Percentiles rank a stretch among this genome's conserved stretches.
Conservation (phyloP, 495 filamentous ascomycete genomes). For the Thozetella sp. region DNA sequence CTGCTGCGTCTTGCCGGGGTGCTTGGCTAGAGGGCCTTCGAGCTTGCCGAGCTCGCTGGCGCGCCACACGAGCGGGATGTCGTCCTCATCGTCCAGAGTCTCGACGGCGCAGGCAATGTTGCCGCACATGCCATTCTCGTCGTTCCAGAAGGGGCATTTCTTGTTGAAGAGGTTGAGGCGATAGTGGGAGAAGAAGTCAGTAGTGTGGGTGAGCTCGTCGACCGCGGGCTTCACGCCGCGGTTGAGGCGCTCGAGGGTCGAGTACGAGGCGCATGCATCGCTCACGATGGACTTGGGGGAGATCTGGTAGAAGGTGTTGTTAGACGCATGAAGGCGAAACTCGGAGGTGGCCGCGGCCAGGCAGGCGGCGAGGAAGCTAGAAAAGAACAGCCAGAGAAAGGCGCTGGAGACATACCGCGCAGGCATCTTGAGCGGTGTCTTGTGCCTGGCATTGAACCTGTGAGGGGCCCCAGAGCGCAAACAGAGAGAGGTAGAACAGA, state of each 20-base stretch:
- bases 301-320: constrained; percentile 45
- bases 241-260: constrained; percentile 84
- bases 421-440: constrained; percentile 35
- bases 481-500: constrained; percentile 76
- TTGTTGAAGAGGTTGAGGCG: constrained; percentile 95
- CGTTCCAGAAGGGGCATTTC: constrained; percentile 93
- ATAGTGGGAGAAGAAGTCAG: constrained; percentile 98
- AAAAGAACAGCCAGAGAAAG: constrained; percentile 20
- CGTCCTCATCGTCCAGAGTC: constrained; percentile 92
- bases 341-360: constrained; percentile 12
- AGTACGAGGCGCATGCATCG: constrained; percentile 92
- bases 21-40: constrained; percentile 86
- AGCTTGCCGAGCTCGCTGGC: constrained; percentile 90
- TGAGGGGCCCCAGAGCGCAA: constrained; percentile 63
- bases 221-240: constrained; percentile 76
- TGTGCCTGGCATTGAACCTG: constrained; percentile 39
- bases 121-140: constrained; percentile 91
- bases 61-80: constrained; percentile 90
- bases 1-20: constrained; percentile 76
- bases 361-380: background rate
- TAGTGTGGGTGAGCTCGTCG: constrained; percentile 76
- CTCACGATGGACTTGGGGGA: constrained; percentile 63
- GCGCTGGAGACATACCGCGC: constrained; percentile 43
- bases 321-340: constrained; percentile 28
- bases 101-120: constrained; percentile 98